Base-by-base conservation (phyloP, 1,284 basidiomycete species). In the Cystobasidium sp. region DNA sequence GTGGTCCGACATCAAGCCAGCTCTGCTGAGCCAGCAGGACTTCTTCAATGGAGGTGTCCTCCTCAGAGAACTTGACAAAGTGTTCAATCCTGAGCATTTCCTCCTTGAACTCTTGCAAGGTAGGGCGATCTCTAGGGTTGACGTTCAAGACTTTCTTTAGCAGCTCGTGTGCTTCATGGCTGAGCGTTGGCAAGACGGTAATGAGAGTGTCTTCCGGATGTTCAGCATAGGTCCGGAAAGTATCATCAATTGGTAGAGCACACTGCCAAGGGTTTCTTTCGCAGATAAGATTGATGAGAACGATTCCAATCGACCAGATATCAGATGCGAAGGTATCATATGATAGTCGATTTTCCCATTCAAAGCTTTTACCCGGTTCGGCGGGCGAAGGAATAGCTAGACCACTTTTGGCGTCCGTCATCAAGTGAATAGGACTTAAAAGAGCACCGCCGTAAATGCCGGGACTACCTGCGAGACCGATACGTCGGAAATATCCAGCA, bases 211-310 rank as follows among this genome's bases (percentile, higher is more conserved):
- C 78, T 14, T 58, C 55, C 8, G 80, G 80, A 65, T 80, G 78
- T 63, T 77, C 77, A 43, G 80, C 75, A 59, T 81, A 82, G 70
- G 80, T 79, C 69, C 78, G 76, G 73, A 82, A 82, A 10, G 81
- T 81, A 51, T 81, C 80, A 73, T 82, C 81, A 65, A 75, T 68
- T n/a, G n/a, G n/a, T 24, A 61, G 20, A n/a, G 78, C 74, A 68
- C 80, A 80, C 75, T 82, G 81, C 81, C 81, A 82, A 20, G 81
- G 81, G 71, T 82, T 82, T 64, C 81, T 80, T n/a, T 80, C 80
- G 68, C 81, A 82, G 71, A 81, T 78, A 65, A 82, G 78, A 75
- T 81, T 82, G 79, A 82, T 80, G 44, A 82, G 76, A 73, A 82
- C 80, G 66, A 82, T 80, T 39, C 81, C 81, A 55, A 82, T 79